phyloP scores from a whole-genome alignment of 305 asterid genomes.

The Nicotiana rustica region DNA sequence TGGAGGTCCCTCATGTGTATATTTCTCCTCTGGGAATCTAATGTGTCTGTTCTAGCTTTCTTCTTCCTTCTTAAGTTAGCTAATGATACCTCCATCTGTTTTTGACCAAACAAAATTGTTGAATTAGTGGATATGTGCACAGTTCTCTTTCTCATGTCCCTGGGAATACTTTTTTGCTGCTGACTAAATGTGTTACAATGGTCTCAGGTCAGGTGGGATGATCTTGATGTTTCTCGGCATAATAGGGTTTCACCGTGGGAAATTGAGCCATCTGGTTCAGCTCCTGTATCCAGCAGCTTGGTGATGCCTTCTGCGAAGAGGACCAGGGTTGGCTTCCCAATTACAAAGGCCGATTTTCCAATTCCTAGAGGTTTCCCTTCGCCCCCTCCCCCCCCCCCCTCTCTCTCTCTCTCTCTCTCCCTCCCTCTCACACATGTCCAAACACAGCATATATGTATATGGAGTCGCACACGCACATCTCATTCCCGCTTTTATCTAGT shows the following conservation, averaged over 20 bases:
- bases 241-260: constrained; percentile 99
- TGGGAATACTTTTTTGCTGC: background rate
- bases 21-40: background rate
- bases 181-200: background rate
- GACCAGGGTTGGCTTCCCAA: constrained; percentile 66
- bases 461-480: background rate
- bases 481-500: background rate
- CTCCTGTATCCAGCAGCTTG: constrained; percentile 65
- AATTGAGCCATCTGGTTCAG: constrained; percentile 71
- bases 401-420: background rate
- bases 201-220: constrained; percentile 93
- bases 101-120: background rate
- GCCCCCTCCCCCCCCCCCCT: background rate
- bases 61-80: background rate
- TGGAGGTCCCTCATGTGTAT: constrained; percentile 8
- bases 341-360: constrained; percentile 61
- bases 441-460: background rate
- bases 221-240: constrained; percentile 68
- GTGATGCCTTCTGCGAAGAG: constrained; percentile 76
- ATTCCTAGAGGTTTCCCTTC: constrained; percentile 58
- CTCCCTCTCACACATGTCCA: background rate
- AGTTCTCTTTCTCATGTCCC: constrained; percentile 15
- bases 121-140: background rate
- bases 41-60: background rate
- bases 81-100: constrained; percentile 1